A percentile compares a stretch with the other conserved stretches of the same genome.
Conservation (phyloP, 345 rosid genomes). For the Heritiera fomes region DNA sequence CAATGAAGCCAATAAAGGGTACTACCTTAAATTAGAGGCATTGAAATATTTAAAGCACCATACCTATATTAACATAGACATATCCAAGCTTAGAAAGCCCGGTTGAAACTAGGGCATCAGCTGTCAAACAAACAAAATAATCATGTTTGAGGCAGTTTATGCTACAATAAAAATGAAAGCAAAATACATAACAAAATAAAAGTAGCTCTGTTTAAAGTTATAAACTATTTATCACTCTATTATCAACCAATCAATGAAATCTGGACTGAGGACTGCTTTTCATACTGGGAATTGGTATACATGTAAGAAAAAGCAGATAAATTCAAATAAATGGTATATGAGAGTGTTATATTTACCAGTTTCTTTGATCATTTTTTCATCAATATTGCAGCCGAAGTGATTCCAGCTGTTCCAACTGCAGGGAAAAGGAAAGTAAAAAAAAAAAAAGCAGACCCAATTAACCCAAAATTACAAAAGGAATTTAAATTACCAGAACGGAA, state of each 20-base stretch:
- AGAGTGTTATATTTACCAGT: conserved; percentile 48
- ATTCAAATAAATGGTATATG: conserved; percentile 8
- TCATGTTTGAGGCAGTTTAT: neutral
- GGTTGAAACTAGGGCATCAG: conserved; percentile 76
- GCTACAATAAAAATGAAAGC: neutral
- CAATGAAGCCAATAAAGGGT: neutral
- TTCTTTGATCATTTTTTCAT: conserved; percentile 64
- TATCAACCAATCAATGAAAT: neutral
- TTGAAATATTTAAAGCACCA: neutral
- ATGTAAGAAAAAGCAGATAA: neutral
- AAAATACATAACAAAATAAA: neutral
- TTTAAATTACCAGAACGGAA: neutral
- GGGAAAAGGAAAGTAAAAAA: neutral
- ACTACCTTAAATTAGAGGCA: neutral
- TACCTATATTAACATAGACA: conserved; percentile 82
- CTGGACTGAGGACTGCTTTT: neutral
- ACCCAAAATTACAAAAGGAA: neutral
- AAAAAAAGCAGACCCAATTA: neutral
- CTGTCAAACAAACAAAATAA: conserved; percentile 33
- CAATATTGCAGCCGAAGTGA: conserved; percentile 67
- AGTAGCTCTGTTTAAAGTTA: neutral
- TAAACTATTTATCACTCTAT: neutral
- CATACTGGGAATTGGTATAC: neutral
- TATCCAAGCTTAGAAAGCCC: conserved; percentile 86
- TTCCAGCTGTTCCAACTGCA: conserved; percentile 99